Base-by-base conservation (phyloP, 306 rosid genomes). In the Chamaecrista fasciculata region DNA sequence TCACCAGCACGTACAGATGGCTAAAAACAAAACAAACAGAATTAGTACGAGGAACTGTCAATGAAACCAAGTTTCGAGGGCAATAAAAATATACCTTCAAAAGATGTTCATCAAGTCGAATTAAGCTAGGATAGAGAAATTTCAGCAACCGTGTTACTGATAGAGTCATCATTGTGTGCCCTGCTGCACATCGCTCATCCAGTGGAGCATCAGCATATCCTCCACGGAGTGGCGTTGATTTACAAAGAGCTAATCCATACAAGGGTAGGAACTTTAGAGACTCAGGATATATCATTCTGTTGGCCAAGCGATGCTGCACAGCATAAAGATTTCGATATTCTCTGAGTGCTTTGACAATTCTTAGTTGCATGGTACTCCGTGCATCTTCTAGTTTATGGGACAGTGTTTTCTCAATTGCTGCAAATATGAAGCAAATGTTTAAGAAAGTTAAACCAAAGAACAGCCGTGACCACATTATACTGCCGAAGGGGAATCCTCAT, bases 361-460 rank as follows among this genome's bases (percentile, higher is more conserved):
- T 78, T 59, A 74, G 93, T 72, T 90, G 98, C 78, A 93, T 68
- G 40, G 85, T 63, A 71, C 61, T 88, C 40, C 96, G 84, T 53
- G 97, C 97, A 77, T 90, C 98, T 75, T 93, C 98, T 81, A 90
- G 82, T 76, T 93, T 93, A 74, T 83, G 74, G 47, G 94, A 86
- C 83, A 86, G 59, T 10, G 97, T 86, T 81, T 88, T 93, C 82
- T 93, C 98, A 72, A 86, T 90, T 49, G 97, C 98, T 93, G 97
- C 88, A 78, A 79, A 76, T 69, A 83, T 49, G 69, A 75, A 73
- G 61, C 53, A 57, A 76, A 59, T 37, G 48, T 73, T 66, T 39
- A 66, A 69, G 69, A 72, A 48, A 21, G 55, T 70, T 8, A 68
- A 78, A 69, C 71, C 66, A 69, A 61, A 59, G 15, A 67, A 73